Evolutionary conservation across 2,329 filamentous ascomycete species (phyloP).

Genomic region (Fusarium caatingaense): DNA sequence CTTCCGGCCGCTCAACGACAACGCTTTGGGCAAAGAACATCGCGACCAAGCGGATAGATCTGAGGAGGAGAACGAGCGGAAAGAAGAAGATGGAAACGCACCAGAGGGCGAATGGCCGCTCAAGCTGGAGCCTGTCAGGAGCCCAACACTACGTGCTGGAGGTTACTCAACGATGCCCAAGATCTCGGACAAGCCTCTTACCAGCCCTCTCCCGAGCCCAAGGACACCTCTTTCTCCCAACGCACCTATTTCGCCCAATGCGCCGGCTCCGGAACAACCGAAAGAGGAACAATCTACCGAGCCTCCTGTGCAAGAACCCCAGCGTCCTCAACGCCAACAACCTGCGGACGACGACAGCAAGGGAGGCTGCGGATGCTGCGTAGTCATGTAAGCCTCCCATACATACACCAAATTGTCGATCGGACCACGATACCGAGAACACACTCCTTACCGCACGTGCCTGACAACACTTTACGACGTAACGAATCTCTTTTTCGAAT

Average conservation of each 20-base stretch:
- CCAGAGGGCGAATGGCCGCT: constrained; percentile 69
- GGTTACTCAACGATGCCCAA: constrained; percentile 73
- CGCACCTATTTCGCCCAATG: constrained; percentile 27
- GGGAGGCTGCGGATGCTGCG: constrained; percentile 63
- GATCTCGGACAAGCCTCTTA: constrained; percentile 57
- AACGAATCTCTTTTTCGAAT: constrained; percentile 48
- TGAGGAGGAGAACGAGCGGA: constrained; percentile 16
- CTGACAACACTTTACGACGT: constrained; percentile 45
- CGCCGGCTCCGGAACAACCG: constrained; percentile 39
- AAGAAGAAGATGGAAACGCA: constrained; percentile 29
- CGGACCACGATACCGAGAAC: constrained; percentile 17
- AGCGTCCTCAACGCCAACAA: constrained; percentile 17
- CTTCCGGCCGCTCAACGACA: constrained; percentile 83
- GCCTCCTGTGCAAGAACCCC: constrained; percentile 25
- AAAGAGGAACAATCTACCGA: constrained; percentile 29
- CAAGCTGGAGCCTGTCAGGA: constrained; percentile 59
- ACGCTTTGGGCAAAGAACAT: constrained; percentile 57
- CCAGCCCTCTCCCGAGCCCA: constrained; percentile 57
- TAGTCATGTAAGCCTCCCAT: constrained; percentile 58
- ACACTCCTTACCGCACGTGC: constrained; percentile 30
- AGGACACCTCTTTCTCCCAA: constrained; percentile 57
- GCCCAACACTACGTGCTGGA: constrained; percentile 58
- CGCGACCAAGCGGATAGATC: constrained; percentile 56
- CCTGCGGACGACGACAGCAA: constrained; percentile 52
- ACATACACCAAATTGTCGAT: background rate